Evolutionary conservation across 2,329 filamentous ascomycete species (phyloP).

Genomic region (Orbilia brochopaga): DNA sequence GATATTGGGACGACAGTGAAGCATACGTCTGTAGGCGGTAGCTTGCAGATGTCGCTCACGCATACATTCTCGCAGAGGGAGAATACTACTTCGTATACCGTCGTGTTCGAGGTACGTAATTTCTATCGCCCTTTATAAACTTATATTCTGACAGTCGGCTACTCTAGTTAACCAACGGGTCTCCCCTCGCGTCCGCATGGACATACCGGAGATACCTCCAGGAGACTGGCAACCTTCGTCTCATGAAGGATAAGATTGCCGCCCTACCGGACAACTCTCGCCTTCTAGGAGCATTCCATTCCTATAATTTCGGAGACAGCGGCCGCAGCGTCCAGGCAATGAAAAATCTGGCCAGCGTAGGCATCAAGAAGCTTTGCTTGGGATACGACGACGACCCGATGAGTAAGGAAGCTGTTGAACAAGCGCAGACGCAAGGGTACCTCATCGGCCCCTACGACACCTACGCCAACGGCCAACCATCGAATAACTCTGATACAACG

Average conservation of each 20-base stretch:
- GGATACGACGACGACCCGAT: slow-evolving; percentile 8
- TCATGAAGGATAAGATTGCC: slow-evolving; percentile 22
- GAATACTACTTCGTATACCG: slow-evolving; percentile 8
- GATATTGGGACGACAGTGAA: slow-evolving; percentile 17
- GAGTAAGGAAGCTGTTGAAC: background rate
- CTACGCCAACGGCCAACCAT: slow-evolving; percentile 16
- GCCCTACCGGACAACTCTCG: slow-evolving; percentile 1
- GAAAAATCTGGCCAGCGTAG: slow-evolving; percentile 6
- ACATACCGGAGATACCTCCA: slow-evolving; percentile 25
- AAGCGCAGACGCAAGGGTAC: slow-evolving; percentile 16
- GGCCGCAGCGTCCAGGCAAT: background rate
- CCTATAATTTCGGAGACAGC: slow-evolving; percentile 9
- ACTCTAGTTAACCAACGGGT: slow-evolving; percentile 19
- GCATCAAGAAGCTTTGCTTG: slow-evolving; percentile 23
- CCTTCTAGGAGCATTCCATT: slow-evolving; percentile 21
- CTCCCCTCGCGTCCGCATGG: slow-evolving; percentile 3
- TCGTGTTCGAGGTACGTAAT: slow-evolving; percentile 31
- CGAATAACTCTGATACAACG: background rate
- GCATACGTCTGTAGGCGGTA: slow-evolving; percentile 7
- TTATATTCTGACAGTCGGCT: no score
- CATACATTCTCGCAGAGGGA: slow-evolving; percentile 19
- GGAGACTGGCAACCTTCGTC: slow-evolving; percentile 5
- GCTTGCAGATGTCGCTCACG: slow-evolving; percentile 10
- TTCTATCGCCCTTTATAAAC: background rate
- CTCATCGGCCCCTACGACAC: slow-evolving; percentile 26